phyloP scores from a whole-genome alignment of 2,329 filamentous ascomycete species.

The Ophiocordyceps camponoti-leonardi region DNA sequence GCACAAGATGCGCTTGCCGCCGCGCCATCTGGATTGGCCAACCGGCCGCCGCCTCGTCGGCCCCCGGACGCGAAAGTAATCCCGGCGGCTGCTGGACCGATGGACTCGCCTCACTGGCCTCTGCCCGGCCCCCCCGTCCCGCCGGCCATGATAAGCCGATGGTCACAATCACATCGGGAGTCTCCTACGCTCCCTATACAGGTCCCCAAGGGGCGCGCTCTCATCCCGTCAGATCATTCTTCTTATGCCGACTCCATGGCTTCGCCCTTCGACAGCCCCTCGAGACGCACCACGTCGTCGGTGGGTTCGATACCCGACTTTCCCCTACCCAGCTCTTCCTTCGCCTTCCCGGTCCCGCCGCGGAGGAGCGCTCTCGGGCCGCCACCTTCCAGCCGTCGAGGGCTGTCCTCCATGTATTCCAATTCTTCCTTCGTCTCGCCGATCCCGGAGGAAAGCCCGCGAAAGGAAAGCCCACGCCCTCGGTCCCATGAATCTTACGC shows the following conservation, averaged over 20 bases:
- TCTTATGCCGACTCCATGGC: conserved; percentile 6
- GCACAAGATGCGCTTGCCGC: conserved; percentile 7
- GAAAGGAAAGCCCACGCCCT: conserved; percentile 42
- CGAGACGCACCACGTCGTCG: conserved; percentile 33
- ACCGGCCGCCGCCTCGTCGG: conserved; percentile 6
- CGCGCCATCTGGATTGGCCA: conserved; percentile 5
- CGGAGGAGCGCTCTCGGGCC: conserved; percentile 39
- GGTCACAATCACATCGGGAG: neutral
- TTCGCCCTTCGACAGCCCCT: conserved; percentile 29
- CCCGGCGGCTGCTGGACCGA: conserved; percentile 23
- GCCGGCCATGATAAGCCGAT: neutral
- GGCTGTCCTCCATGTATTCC: conserved; percentile 48
- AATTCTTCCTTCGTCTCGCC: conserved; percentile 52
- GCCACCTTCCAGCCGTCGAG: conserved; percentile 41
- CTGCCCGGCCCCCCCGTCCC: conserved; percentile 19
- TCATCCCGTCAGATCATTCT: neutral
- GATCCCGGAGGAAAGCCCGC: conserved; percentile 54
- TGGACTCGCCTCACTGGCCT: conserved; percentile 37
- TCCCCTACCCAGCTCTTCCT: conserved; percentile 21
- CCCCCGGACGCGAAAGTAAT: conserved; percentile 7
- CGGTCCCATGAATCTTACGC: conserved; percentile 47
- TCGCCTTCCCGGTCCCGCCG: conserved; percentile 10
- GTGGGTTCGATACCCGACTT: conserved; percentile 43
- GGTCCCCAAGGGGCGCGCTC: neutral
- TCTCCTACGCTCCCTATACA: neutral